These are phyloP conservation scores for Phytophthora ramorum DNA, from an alignment of 352 stramenopile genomes.

Conservation along the genomic window DNA sequence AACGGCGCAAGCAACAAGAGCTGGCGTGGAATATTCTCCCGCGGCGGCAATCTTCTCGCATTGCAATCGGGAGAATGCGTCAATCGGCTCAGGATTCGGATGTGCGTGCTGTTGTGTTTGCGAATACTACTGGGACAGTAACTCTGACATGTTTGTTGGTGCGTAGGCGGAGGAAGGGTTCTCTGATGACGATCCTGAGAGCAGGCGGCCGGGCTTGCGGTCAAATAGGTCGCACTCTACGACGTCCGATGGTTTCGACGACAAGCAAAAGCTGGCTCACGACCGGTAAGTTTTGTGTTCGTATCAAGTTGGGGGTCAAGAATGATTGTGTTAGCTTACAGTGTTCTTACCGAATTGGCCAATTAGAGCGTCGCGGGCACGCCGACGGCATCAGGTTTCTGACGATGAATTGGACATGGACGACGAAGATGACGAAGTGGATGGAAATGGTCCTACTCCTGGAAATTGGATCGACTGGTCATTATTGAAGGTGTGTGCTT, in stretches of 20 bases:
- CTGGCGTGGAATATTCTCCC: constrained; percentile 80
- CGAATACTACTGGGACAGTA: background rate
- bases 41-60: constrained; percentile 82
- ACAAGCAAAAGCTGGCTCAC: constrained; percentile 41
- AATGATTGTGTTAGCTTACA: constrained; percentile 1
- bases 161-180: constrained; percentile 32
- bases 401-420: constrained; percentile 56
- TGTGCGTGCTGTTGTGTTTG: constrained; percentile 29
- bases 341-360: background rate
- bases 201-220: constrained; percentile 25
- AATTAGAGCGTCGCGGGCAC: constrained; percentile 70
- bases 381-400: constrained; percentile 55
- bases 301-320: background rate
- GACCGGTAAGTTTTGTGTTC: constrained; percentile 56
- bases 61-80: constrained; percentile 81
- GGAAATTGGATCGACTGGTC: constrained; percentile 83
- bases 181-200: constrained; percentile 34
- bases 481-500: constrained; percentile 47
- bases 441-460: constrained; percentile 11
- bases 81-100: constrained; percentile 69
- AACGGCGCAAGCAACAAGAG: constrained; percentile 74
- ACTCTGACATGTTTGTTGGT: constrained; percentile 8
- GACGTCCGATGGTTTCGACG: constrained; percentile 34
- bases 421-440: constrained; percentile 42
- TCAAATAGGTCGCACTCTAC: constrained; percentile 28